phyloP scores from a whole-genome alignment of 768 basidiomycete species.

The Lentinula edodes region DNA sequence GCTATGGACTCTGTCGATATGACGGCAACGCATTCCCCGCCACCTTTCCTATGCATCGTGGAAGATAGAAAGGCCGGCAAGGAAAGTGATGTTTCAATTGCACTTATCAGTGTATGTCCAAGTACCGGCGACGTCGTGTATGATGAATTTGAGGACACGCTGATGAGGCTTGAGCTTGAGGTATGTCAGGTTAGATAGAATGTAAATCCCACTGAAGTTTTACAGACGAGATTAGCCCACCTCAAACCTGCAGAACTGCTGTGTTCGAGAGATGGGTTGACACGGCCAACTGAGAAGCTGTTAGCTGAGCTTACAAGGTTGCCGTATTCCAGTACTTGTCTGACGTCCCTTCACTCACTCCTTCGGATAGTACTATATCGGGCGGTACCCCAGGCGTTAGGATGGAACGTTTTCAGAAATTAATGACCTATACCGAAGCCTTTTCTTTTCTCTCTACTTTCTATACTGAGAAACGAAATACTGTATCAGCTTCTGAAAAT shows the following conservation, averaged over 20 bases:
- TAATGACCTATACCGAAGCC: slow-evolving; percentile 60
- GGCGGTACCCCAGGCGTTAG: slow-evolving; percentile 42
- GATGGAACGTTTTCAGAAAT: slow-evolving; percentile 52
- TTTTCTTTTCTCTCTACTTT: slow-evolving; percentile 63
- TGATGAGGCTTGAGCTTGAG: slow-evolving; percentile 88
- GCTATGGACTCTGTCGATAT: slow-evolving; percentile 66
- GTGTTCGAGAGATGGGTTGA: slow-evolving; percentile 53
- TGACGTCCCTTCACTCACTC: slow-evolving; percentile 1
- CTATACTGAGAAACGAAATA: slow-evolving; percentile 49
- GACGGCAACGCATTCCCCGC: slow-evolving; percentile 47
- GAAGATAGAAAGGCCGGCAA: slow-evolving; percentile 41
- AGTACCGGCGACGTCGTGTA: slow-evolving; percentile 91
- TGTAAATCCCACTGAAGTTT: background rate
- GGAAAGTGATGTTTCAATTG: slow-evolving; percentile 43
- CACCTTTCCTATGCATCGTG: slow-evolving; percentile 69
- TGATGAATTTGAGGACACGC: slow-evolving; percentile 84
- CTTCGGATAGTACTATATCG: slow-evolving; percentile 16
- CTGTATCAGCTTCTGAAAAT: slow-evolving; percentile 32
- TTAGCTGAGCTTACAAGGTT: slow-evolving; percentile 68
- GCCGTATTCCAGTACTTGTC: background rate
- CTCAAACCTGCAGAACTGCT: slow-evolving; percentile 79
- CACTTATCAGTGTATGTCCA: slow-evolving; percentile 75
- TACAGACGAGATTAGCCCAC: slow-evolving; percentile 82
- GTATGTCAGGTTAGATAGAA: slow-evolving; percentile 27
- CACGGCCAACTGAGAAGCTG: slow-evolving; percentile 69